Percentiles rank a stretch among this genome's conserved stretches.
These are phyloP conservation scores for Cordyceps fumosorosea DNA, from an alignment of 2,329 filamentous ascomycete species.

Conservation along the genomic window DNA sequence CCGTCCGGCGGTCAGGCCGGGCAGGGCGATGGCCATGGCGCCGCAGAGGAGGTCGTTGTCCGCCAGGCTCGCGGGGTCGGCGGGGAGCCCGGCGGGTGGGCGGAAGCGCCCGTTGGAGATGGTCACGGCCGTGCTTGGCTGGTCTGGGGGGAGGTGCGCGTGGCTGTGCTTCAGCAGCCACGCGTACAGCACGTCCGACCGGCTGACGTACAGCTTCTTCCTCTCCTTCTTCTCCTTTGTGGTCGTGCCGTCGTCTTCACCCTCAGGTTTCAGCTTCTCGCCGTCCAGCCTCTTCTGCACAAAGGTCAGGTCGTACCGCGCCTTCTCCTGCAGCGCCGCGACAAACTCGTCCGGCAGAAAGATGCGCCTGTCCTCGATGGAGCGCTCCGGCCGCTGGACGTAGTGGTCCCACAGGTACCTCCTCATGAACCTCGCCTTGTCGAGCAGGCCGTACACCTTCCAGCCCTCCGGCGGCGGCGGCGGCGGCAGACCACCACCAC, in stretches of 20 bases:
- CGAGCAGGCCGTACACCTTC: not conserved
- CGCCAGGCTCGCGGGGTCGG: not conserved
- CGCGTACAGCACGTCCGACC: conserved; percentile 3
- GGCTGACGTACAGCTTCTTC: not conserved
- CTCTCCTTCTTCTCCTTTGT: not conserved
- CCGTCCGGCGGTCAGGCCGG: not conserved
- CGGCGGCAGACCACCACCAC: too few relatives aligned
- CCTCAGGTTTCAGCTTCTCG: not conserved
- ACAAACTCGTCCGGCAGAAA: not conserved
- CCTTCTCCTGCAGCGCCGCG: not conserved
- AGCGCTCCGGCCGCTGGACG: not conserved
- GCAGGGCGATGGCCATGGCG: not conserved
- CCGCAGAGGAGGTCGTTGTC: not conserved
- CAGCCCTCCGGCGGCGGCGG: not conserved
- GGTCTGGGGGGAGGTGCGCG: not conserved
- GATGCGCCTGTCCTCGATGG: not conserved
- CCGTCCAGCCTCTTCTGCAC: not conserved
- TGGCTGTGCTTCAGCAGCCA: conserved; percentile 7
- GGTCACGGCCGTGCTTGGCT: not conserved
- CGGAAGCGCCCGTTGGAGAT: conserved; percentile 4
- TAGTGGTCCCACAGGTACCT: not conserved
- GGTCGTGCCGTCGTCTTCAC: not conserved
- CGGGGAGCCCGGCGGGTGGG: not conserved
- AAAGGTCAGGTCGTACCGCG: not conserved
- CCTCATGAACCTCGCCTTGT: not conserved